Evolutionary conservation across 2,329 filamentous ascomycete species (phyloP).

Genomic region (Ilyonectria sp.): DNA sequence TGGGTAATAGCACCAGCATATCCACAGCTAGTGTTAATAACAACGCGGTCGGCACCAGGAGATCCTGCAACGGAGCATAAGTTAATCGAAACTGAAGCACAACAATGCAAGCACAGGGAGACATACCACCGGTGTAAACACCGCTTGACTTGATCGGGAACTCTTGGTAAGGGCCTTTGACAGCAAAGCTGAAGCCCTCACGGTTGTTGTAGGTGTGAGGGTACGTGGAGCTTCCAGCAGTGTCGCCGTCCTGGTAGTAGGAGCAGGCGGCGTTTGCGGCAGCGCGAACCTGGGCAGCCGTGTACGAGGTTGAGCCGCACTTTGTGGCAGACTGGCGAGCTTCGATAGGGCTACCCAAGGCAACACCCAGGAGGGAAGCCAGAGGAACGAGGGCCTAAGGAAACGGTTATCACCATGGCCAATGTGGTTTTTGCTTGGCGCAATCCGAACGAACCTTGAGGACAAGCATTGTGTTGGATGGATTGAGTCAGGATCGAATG

Average conservation of each 20-base stretch:
- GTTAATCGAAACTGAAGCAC: not conserved
- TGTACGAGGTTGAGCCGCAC: conserved; percentile 52
- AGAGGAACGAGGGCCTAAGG: conserved; percentile 44
- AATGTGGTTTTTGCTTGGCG: not conserved
- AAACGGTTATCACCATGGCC: not conserved
- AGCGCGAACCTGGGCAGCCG: conserved; percentile 45
- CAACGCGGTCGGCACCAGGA: conserved; percentile 77
- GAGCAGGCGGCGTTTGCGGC: conserved; percentile 49
- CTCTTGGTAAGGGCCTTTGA: conserved; percentile 56
- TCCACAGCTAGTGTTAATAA: conserved; percentile 71
- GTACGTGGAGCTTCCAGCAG: conserved; percentile 52
- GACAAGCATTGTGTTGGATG: conserved; percentile 40
- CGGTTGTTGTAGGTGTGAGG: conserved; percentile 58
- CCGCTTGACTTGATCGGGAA: conserved; percentile 55
- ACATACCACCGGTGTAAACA: conserved; percentile 55
- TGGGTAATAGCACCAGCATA: conserved; percentile 79
- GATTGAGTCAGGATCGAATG: not conserved
- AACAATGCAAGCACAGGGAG: rapidly evolving
- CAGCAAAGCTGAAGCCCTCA: conserved; percentile 55
- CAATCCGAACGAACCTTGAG: conserved; percentile 31
- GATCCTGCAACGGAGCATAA: conserved; percentile 39
- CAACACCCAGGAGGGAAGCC: conserved; percentile 48
- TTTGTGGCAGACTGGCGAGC: conserved; percentile 44
- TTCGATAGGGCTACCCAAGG: conserved; percentile 47
- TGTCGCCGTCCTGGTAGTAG: conserved; percentile 40